These are phyloP conservation scores for Parmelia sp. DNA, from an alignment of 495 filamentous ascomycete genomes.

Conservation along the genomic window DNA sequence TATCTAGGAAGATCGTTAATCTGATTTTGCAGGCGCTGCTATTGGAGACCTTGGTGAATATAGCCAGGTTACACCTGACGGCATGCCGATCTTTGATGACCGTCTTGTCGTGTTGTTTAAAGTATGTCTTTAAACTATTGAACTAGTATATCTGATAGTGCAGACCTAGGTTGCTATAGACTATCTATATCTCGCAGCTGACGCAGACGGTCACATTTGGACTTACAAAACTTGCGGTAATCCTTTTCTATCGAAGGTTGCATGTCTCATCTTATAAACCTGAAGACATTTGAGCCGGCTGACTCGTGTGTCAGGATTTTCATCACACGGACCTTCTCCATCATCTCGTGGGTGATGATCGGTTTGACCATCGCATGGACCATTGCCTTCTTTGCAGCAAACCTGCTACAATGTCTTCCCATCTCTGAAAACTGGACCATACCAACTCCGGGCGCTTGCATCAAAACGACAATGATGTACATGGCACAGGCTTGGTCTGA, in stretches of 20 bases:
- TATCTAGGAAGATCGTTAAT: too few species aligned
- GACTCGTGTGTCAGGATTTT: slow-evolving; percentile 2
- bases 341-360: slow-evolving; percentile 1
- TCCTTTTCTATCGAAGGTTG: slow-evolving; percentile 14
- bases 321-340: neutral
- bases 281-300: neutral
- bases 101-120: slow-evolving; percentile 1
- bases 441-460: slow-evolving; percentile 6
- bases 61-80: slow-evolving; percentile 4
- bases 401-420: slow-evolving; percentile 15
- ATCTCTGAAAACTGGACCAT: slow-evolving; percentile 12
- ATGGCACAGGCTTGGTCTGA: slow-evolving; percentile 14
- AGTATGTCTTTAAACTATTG: neutral
- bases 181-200: slow-evolving; percentile 10
- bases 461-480: slow-evolving; percentile 9
- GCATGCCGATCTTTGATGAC: slow-evolving; percentile 9
- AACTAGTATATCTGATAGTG: neutral
- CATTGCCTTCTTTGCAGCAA: slow-evolving; percentile 15
- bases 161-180: neutral
- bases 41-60: slow-evolving; percentile 9
- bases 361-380: slow-evolving; percentile 11
- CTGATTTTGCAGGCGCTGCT: slow-evolving; percentile 2
- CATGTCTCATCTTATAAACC: too few species aligned
- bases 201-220: slow-evolving; percentile 17
- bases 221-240: slow-evolving; percentile 14